Evolutionary conservation across 164 flowering plant genomes (phyloP), one percentile per base, ranked within the genome.

Genomic region (Tetracentron sinense): DNA sequence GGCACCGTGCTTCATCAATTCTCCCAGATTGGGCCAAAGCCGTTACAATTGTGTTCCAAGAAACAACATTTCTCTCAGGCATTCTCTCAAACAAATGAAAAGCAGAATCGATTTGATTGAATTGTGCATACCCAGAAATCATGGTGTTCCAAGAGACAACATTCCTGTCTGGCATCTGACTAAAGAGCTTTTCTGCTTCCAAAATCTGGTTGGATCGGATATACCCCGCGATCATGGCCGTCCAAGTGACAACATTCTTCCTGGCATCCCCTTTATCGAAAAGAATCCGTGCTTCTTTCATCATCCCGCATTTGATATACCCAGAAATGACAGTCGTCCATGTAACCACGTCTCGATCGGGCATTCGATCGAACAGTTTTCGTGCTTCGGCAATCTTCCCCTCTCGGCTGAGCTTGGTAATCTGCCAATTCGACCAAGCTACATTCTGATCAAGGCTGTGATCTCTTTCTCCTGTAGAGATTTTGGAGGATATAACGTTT

Each of bases 171-270:
- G 72, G 68, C 68, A 69, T 69, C 30, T 49, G 44, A 31, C 58
- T 1, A 42, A 69, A 69, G 20, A 69, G 68, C 63, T 17, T 63
- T 31, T 59, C 63, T 1, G 68, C 68, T 56, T 69, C 72, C 7
- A 23, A 35, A 38, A 63, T 27, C 33, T 31, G 29, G 6, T 58
- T 30, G 11, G 6, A 47, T 44, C 56, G 31, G 30, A 63, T 17
- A 35, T 63, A 69, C 29, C 72, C 72, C 3, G 52, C 28, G 20
- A 69, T 25, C 68, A 69, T 69, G 14, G 54, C 62, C 2, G 68
- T 63, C 67, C 72, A 69, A 42, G 72, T 63, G 17, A 69, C 68
- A 4, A 51, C 72, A 64, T 69, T 53, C 38, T 69, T 69, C 63
- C 49, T 49, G 14, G 68, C 72, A 51, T 63, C 68, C 12, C 21